phyloP scores from a whole-genome alignment of 495 filamentous ascomycete genomes.

The Penicillium canescens region DNA sequence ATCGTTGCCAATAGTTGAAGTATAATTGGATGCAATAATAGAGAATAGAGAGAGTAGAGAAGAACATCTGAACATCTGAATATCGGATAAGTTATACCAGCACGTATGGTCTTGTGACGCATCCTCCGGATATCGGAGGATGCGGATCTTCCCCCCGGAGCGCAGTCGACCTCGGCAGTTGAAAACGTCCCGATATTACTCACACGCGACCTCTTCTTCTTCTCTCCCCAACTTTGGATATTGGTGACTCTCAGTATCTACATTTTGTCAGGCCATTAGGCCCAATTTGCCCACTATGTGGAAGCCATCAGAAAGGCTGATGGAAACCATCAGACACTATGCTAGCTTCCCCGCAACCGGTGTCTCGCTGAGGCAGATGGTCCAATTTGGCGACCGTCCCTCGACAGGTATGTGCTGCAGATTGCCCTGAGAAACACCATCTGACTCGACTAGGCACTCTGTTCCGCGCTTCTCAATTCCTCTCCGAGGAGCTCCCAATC shows the following conservation, averaged over 20 bases:
- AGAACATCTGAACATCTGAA: too few species aligned
- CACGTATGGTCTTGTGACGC: slow-evolving; percentile 4
- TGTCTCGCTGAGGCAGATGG: slow-evolving; percentile 96
- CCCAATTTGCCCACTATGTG: slow-evolving; percentile 62
- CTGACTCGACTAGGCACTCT: slow-evolving; percentile 67
- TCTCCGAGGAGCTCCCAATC: slow-evolving; percentile 97
- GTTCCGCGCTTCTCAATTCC: slow-evolving; percentile 96
- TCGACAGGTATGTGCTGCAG: slow-evolving; percentile 65
- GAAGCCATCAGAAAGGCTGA: slow-evolving; percentile 85
- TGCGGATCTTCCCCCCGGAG: slow-evolving; percentile 17
- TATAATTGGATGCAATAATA: too few species aligned
- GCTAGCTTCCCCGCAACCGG: slow-evolving; percentile 95
- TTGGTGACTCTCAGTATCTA: neutral
- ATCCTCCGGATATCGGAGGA: slow-evolving; percentile 26
- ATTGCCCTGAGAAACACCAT: neutral
- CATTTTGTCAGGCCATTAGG: slow-evolving; percentile 27
- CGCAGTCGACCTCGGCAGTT: slow-evolving; percentile 27
- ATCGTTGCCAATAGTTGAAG: neutral
- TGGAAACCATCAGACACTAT: slow-evolving; percentile 99
- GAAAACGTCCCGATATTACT: slow-evolving; percentile 15
- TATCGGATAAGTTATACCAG: too few species aligned
- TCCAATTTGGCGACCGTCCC: slow-evolving; percentile 92
- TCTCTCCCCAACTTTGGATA: neutral
- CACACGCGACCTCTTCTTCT: slow-evolving; percentile 13
- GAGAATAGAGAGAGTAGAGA: too few species aligned